Base-by-base conservation (phyloP, 306 rosid species). In the Vigna nakashimae region DNA sequence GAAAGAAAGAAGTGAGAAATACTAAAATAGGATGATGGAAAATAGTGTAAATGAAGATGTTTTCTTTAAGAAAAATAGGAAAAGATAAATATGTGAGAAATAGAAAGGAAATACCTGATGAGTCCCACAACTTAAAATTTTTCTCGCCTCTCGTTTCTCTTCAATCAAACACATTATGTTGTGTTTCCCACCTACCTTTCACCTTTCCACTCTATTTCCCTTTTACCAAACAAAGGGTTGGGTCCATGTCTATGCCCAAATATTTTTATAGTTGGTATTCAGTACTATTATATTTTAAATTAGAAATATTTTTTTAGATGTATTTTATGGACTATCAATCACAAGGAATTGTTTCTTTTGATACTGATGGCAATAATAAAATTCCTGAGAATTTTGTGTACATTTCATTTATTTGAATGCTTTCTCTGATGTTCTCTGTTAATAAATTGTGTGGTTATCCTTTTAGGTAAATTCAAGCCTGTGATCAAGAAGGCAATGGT, bases 401-500 rank as follows among this genome's bases (percentile, higher is more conserved):
- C 67, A 83, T 74, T 53, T 55, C 24, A 64, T 80, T 80, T 48
- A 51, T 30, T 55, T 78, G 46, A 68, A 67, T 74, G 68, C 46
- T 69, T 81, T 70, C 74, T 82, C 49, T 75, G 40, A 46, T 76
- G 65, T 45, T 72, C 78, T 66, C 42, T 38, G 52, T 67, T 59
- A 22, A 26, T 77, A 65, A 43, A 67, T 60, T 65, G 15, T 74
- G 53, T 68, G 84, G 36, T 74, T 71, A 68, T 46, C 65, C 66
- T 79, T 87, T 76, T 87, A 96, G 99, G 99, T 70, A 93, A 96
- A 79, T 93, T 90, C 84, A 96, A 96, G 90, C 97, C 99, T 57
- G 99, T 96, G 88, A 92, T 96, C 76, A 96, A 96, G 93, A 96
- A 96, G 91, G 99, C 99, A 77, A 91, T 96, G 97, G 99, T 96